These are phyloP conservation scores for Amanita molliuscula DNA, from an alignment of 768 basidiomycete genomes.

Conservation along the genomic window DNA sequence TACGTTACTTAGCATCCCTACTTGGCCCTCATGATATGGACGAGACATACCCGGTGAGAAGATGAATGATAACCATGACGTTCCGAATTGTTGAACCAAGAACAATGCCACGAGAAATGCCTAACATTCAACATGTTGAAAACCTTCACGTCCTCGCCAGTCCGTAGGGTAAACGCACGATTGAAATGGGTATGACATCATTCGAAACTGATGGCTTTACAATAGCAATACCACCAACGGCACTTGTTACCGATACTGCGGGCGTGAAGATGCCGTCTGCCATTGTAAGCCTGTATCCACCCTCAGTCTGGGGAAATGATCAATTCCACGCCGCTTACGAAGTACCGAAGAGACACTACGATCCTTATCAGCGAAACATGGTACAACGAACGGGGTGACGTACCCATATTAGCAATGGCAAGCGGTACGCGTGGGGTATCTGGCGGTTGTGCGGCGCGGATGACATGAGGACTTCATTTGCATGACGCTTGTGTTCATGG, in stretches of 20 bases:
- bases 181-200: conserved; percentile 48
- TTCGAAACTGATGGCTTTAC: conserved; percentile 36
- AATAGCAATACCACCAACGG: conserved; percentile 56
- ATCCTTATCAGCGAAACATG: not conserved
- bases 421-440: conserved; percentile 23
- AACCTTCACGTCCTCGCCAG: conserved; percentile 30
- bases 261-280: conserved; percentile 63
- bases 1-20: conserved; percentile 11
- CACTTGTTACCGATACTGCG: conserved; percentile 59
- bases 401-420: conserved; percentile 50
- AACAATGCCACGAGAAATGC: conserved; percentile 49
- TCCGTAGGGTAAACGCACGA: conserved; percentile 52
- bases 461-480: conserved; percentile 2
- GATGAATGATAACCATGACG: conserved; percentile 31
- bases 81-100: conserved; percentile 50
- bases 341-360: conserved; percentile 54
- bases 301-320: conserved; percentile 17
- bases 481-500: conserved; percentile 9
- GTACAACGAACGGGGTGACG: conserved; percentile 12
- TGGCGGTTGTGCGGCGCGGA: conserved; percentile 9
- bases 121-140: conserved; percentile 14
- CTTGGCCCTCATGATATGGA: not conserved
- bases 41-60: conserved; percentile 42
- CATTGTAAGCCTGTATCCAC: conserved; percentile 38
- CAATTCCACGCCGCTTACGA: conserved; percentile 16